Conservation (phyloP, 1,284 basidiomycete genomes). For the Rugosomyces carneus region DNA sequence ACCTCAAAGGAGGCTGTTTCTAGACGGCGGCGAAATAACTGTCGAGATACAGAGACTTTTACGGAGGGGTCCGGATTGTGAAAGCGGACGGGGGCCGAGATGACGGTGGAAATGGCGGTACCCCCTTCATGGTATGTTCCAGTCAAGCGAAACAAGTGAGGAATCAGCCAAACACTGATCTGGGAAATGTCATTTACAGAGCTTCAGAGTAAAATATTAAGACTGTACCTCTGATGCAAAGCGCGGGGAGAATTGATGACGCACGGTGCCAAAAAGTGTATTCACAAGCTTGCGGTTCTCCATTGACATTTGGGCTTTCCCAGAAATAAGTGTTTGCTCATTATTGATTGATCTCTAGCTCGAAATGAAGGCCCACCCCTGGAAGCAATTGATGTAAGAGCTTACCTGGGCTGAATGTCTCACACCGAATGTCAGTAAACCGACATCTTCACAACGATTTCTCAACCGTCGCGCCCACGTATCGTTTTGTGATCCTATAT, state of each 20-base stretch:
- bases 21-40: slow-evolving; percentile 26
- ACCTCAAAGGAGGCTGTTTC: slow-evolving; percentile 28
- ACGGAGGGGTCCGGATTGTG: slow-evolving; percentile 18
- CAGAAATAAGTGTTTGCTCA: slow-evolving; percentile 31
- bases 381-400: slow-evolving; percentile 10
- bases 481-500: slow-evolving; percentile 20
- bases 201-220: slow-evolving; percentile 13
- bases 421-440: slow-evolving; percentile 27
- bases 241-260: slow-evolving; percentile 57
- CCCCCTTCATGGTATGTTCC: slow-evolving; percentile 28
- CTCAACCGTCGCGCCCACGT: slow-evolving; percentile 22
- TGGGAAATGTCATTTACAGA: slow-evolving; percentile 10
- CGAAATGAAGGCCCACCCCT: slow-evolving; percentile 13
- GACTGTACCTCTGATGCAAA: slow-evolving; percentile 45
- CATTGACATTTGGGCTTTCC: slow-evolving; percentile 27
- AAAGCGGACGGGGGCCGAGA: slow-evolving; percentile 13
- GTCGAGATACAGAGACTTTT: slow-evolving; percentile 26
- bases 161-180: slow-evolving; percentile 26
- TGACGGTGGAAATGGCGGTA: slow-evolving; percentile 24
- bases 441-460: slow-evolving; percentile 30
- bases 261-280: slow-evolving; percentile 50
- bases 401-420: slow-evolving; percentile 36
- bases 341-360: slow-evolving; percentile 35
- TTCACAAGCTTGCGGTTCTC: slow-evolving; percentile 19
- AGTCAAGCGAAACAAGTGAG: slow-evolving; percentile 23